A percentile compares a stretch with the other conserved stretches of the same genome.
phyloP scores from a whole-genome alignment of 1,284 basidiomycete genomes.

The Phellinidium pouzarii region DNA sequence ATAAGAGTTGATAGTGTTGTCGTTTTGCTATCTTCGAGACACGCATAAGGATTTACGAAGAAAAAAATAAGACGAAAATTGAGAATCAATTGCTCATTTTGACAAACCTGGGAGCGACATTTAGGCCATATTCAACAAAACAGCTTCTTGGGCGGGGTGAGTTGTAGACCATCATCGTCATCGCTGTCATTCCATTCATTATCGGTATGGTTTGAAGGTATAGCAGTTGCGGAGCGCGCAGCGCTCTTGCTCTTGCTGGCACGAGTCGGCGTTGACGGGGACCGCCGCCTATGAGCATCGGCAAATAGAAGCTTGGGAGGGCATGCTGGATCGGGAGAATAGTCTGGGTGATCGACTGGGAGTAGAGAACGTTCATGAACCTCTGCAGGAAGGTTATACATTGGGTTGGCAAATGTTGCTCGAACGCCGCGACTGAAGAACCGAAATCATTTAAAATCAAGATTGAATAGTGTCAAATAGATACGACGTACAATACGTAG shows the following conservation, averaged over 20 bases:
- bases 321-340: constrained; percentile 21
- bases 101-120: background rate
- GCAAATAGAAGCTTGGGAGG: constrained; percentile 22
- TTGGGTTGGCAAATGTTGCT: constrained; percentile 21
- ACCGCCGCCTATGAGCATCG: constrained; percentile 9
- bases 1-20: background rate
- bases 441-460: background rate
- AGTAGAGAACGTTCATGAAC: constrained; percentile 20
- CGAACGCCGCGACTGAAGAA: constrained; percentile 22
- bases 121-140: background rate
- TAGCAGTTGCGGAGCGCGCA: background rate
- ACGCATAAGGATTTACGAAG: background rate
- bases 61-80: background rate
- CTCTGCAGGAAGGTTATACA: constrained; percentile 22
- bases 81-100: background rate
- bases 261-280: constrained; percentile 12
- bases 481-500: constrained; percentile 21
- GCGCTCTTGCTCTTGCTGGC: background rate
- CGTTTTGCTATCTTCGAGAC: background rate
- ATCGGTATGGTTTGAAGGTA: constrained; percentile 3
- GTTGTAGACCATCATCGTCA: constrained; percentile 13
- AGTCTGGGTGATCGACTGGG: constrained; percentile 23
- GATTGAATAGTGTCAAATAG: background rate
- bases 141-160: constrained; percentile 16
- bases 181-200: constrained; percentile 18